These are phyloP conservation scores for Urostyla sp. DNA, from an alignment of 73 alveolate species.

Conservation along the genomic window DNA sequence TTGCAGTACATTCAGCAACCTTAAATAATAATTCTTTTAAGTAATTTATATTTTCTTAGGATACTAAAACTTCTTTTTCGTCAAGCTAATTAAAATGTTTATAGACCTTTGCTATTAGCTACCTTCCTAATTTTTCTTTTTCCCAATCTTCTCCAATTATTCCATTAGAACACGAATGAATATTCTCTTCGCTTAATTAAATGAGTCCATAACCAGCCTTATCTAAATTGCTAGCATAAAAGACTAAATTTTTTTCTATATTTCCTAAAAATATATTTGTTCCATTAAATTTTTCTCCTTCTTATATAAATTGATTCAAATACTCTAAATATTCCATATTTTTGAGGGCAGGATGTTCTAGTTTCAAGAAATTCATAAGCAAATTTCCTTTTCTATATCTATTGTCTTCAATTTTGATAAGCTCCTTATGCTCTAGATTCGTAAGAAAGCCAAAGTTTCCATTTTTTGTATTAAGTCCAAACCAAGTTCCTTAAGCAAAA, in stretches of 20 bases:
- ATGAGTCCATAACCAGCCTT: not conserved
- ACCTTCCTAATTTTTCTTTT: slow-evolving; percentile 12
- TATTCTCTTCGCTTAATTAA: not conserved
- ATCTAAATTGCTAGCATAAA: slow-evolving; percentile 24
- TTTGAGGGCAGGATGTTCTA: not conserved
- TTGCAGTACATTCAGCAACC: slow-evolving; percentile 24
- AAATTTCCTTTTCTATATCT: slow-evolving; percentile 39
- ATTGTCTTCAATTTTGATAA: not conserved
- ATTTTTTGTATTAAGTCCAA: slow-evolving; percentile 25
- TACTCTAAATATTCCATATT: not conserved
- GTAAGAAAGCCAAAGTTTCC: slow-evolving; percentile 53
- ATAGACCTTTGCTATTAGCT: not conserved
- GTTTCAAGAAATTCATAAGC: slow-evolving; percentile 43
- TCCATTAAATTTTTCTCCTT: slow-evolving; percentile 44
- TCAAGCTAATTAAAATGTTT: not conserved
- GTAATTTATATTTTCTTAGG: not conserved
- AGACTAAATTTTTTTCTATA: not conserved
- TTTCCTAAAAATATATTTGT: slow-evolving; percentile 48
- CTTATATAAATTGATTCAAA: slow-evolving; percentile 3
- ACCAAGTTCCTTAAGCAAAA: slow-evolving; percentile 50
- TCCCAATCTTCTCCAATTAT: slow-evolving; percentile 7
- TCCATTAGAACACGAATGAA: slow-evolving; percentile 28
- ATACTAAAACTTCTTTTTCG: not conserved
- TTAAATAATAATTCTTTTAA: not conserved
- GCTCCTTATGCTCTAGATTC: slow-evolving; percentile 33